Percentiles rank a stretch among this genome's conserved stretches.
These are phyloP conservation scores for Umbelopsis sp. DNA, from an alignment of 371 early-diverging fungal genomes.

Conservation along the genomic window DNA sequence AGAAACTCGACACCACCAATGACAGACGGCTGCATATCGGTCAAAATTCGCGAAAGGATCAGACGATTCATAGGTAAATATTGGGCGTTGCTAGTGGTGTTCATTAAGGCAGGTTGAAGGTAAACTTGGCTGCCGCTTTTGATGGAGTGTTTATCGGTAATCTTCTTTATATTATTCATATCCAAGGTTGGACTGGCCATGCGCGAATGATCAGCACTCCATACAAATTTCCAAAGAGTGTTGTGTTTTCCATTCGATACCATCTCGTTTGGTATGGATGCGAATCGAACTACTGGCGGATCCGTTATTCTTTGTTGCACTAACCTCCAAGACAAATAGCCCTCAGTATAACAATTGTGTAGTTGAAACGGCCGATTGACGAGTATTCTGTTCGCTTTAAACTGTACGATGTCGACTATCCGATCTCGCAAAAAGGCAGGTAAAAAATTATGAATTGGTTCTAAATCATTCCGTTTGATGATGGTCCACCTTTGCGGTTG, in stretches of 20 bases:
- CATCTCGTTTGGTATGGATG: slow-evolving; percentile 4
- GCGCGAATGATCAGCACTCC: neutral
- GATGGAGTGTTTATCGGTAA: slow-evolving; percentile 20
- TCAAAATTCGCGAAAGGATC: neutral
- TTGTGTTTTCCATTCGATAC: slow-evolving; percentile 3
- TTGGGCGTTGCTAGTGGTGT: slow-evolving; percentile 10
- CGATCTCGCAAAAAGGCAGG: slow-evolving; percentile 21
- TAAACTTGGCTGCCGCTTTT: slow-evolving; percentile 36
- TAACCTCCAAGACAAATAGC: slow-evolving; percentile 42
- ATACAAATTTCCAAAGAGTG: slow-evolving; percentile 2
- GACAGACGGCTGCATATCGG: neutral
- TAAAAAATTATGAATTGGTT: slow-evolving; percentile 47
- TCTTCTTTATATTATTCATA: slow-evolving; percentile 9
- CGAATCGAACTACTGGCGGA: neutral
- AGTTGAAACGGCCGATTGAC: slow-evolving; percentile 37
- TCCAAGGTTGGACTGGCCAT: slow-evolving; percentile 7
- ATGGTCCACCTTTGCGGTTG: slow-evolving; percentile 26
- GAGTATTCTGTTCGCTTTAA: slow-evolving; percentile 32
- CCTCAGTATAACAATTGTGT: slow-evolving; percentile 32
- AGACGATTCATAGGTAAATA: slow-evolving; percentile 21
- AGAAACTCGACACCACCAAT: slow-evolving; percentile 26
- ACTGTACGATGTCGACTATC: slow-evolving; percentile 31
- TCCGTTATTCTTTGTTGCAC: slow-evolving; percentile 6
- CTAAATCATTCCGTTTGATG: slow-evolving; percentile 34
- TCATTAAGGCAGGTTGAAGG: slow-evolving; percentile 23